phyloP scores from a whole-genome alignment of 108 stramenopile species.

The Conticribra guillardii region DNA sequence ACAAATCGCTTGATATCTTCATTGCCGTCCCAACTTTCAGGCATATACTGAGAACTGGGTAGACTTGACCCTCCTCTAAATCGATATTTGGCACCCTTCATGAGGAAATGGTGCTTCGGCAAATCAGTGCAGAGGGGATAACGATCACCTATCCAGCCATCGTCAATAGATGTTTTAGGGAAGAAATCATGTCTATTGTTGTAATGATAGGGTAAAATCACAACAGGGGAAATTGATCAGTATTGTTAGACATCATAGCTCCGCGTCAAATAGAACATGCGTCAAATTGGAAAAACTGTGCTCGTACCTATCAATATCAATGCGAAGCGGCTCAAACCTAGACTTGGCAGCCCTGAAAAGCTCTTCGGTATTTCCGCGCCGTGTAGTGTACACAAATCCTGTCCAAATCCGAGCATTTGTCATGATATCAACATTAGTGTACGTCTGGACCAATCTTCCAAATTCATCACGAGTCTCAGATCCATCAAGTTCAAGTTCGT shows the following conservation, averaged over 20 bases:
- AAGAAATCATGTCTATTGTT: too few species aligned
- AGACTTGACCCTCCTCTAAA: too few species aligned
- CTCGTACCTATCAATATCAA: slow-evolving; percentile 49
- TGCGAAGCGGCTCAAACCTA: slow-evolving; percentile 54
- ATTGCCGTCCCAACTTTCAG: slow-evolving; percentile 41
- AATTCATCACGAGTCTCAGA: slow-evolving; percentile 39
- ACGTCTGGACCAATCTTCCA: slow-evolving; percentile 45
- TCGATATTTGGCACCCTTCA: slow-evolving; percentile 46
- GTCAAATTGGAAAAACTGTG: slow-evolving; percentile 56
- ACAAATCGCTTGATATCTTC: slow-evolving; percentile 45
- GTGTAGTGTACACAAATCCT: slow-evolving; percentile 44
- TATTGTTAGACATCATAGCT: too few species aligned
- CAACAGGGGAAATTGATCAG: too few species aligned
- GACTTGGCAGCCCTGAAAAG: slow-evolving; percentile 45
- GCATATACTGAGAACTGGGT: too few species aligned
- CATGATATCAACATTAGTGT: slow-evolving; percentile 53
- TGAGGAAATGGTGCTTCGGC: slow-evolving; percentile 58
- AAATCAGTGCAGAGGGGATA: slow-evolving; percentile 59
- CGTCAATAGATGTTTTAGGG: too few species aligned
- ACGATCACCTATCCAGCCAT: too few species aligned
- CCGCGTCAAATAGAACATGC: too few species aligned
- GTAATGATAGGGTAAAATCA: too few species aligned
- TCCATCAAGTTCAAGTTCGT: slow-evolving; percentile 53
- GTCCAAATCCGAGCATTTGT: slow-evolving; percentile 54
- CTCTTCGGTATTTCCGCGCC: slow-evolving; percentile 52